A percentile compares a stretch with the other conserved stretches of the same genome.
Conservation (phyloP, 495 filamentous ascomycete species). For the Daldinia concentrica region DNA sequence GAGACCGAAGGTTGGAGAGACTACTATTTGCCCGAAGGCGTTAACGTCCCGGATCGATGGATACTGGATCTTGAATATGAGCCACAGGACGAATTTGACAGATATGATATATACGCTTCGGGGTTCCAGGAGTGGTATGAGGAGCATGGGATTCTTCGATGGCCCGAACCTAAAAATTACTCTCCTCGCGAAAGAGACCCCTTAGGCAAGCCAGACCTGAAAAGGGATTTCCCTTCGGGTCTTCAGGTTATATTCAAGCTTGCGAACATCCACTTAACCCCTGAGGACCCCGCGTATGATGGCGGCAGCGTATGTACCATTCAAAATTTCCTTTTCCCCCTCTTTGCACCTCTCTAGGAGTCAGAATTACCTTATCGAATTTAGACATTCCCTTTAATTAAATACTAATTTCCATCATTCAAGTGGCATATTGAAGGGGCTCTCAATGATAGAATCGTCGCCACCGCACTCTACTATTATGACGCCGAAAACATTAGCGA, state of each 20-base stretch:
- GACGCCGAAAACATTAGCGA: constrained; percentile 68
- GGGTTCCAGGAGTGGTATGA: constrained; percentile 12
- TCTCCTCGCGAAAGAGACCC: constrained; percentile 5
- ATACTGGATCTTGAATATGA: background rate
- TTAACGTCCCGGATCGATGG: constrained; percentile 14
- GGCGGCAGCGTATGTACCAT: constrained; percentile 36
- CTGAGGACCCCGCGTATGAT: constrained; percentile 57
- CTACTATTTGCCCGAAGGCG: constrained; percentile 25
- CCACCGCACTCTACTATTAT: constrained; percentile 70
- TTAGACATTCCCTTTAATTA: background rate
- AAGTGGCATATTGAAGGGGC: constrained; percentile 62
- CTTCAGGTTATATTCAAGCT: constrained; percentile 73
- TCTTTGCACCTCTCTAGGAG: too few relatives aligned
- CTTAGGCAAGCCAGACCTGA: constrained; percentile 9
- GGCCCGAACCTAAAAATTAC: constrained; percentile 36
- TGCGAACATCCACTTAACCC: constrained; percentile 67
- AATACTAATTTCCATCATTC: background rate
- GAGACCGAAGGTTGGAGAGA: constrained; percentile 9
- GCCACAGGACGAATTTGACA: constrained; percentile 19
- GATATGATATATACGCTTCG: too few relatives aligned
- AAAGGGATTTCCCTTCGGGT: constrained; percentile 35
- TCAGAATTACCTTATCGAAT: too few relatives aligned
- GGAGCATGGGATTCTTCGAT: constrained; percentile 21
- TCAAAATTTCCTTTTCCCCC: background rate
- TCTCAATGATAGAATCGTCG: constrained; percentile 66